Base-by-base conservation (phyloP, 2,329 filamentous ascomycete genomes). In the Neopestalotiopsis rosae region DNA sequence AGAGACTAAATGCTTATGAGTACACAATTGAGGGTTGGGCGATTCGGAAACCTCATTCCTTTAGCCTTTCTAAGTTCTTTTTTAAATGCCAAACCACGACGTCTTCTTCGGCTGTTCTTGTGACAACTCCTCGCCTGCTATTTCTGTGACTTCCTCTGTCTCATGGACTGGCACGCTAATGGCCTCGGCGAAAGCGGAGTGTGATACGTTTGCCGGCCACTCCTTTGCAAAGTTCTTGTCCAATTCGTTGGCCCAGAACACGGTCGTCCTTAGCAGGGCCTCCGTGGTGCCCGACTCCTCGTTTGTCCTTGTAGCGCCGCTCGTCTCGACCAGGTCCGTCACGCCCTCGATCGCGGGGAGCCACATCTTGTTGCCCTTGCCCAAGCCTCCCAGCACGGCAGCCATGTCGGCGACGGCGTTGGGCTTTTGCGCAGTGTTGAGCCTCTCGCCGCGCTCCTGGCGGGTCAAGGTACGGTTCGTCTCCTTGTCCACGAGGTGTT, bases 391-490 rank as follows among this genome's bases (percentile, higher is more conserved):
- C 66, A 91, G 82, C 28, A 89, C 86, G 28, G 84, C 86, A 0
- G 90, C 89, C 71, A 92, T 83, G 78, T 92, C 90, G 67, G 90
- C 90, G 62, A 92, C 82, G 13, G 84, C 82, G 77, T 91, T 91
- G 66, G 84, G 83, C 77, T 86, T 87, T 80, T 91, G 89, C 75
- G 89, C 84, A 34, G 38, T 28, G 76, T 88, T 88, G 66, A 92
- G 80, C 45, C 81, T 83, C 63, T 77, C 74, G 40, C 86, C 89
- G 61, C 88, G 84, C 74, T 87, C 82, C 68, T 76, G 72, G 7
- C 74, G 78, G 70, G 79, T 81, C 57, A 75, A 73, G 17, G 75
- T 74, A 49, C 71, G 73, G 30, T 78, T 79, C 68, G 76, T 78
- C 76, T 78, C 77, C 72, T 80, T 77, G 68, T 80, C 75, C 69